Evolutionary conservation across 208 protist genomes (phyloP).

Genomic region (Acanthamoeba divionensis): DNA sequence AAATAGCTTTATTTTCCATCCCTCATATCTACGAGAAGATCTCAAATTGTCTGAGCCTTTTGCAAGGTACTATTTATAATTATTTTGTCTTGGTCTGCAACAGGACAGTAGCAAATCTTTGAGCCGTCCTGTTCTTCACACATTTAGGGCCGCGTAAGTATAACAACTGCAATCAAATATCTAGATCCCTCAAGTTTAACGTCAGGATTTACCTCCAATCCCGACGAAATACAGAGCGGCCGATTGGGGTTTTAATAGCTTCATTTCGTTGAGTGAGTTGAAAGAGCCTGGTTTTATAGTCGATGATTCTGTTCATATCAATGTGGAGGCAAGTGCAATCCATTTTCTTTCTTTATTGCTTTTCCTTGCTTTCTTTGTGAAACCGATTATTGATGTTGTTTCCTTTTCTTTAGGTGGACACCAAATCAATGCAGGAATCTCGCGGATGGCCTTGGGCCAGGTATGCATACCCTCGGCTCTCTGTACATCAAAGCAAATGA

Average conservation of each 20-base stretch:
- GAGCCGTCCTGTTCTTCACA: not conserved
- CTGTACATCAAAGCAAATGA: not conserved
- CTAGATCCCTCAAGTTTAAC: too few species aligned
- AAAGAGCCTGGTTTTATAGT: conserved; percentile 56
- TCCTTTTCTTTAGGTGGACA: not conserved
- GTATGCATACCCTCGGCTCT: not conserved
- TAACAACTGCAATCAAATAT: too few species aligned
- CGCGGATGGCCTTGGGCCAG: too few species aligned
- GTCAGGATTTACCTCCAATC: not conserved
- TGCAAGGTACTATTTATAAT: not conserved
- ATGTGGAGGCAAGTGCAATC: conserved; percentile 1
- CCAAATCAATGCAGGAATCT: too few species aligned
- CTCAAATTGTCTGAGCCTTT: not conserved
- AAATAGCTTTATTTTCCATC: too few species aligned
- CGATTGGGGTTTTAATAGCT: not conserved
- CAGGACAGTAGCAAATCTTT: not conserved
- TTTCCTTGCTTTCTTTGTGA: not conserved
- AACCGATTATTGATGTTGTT: not conserved
- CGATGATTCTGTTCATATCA: conserved; percentile 52
- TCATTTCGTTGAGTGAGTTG: not conserved
- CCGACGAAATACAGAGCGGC: not conserved
- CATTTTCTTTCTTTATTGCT: not conserved
- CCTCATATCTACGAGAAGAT: not conserved
- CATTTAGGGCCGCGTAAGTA: not conserved
- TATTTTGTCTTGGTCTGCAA: not conserved